A percentile compares a stretch with the other conserved stretches of the same genome.
These are phyloP conservation scores for Cladosporium sp. DNA, from an alignment of 2,329 filamentous ascomycete genomes.

Conservation along the genomic window DNA sequence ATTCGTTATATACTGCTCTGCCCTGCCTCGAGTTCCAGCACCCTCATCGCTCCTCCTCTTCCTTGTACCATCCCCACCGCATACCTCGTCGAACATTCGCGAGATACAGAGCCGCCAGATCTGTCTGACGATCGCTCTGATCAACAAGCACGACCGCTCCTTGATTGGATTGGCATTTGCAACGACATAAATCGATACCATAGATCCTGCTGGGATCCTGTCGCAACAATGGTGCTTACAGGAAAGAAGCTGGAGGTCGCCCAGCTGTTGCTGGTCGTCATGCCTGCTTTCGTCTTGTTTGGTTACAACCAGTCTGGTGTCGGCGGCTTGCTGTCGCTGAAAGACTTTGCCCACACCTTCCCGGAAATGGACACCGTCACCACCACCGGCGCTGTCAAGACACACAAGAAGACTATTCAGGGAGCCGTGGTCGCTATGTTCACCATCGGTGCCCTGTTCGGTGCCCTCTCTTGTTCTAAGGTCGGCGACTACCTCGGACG, in stretches of 20 bases:
- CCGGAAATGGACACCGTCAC: slow-evolving; percentile 47
- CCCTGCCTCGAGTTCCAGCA: neutral
- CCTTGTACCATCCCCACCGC: neutral
- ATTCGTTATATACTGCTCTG: slow-evolving; percentile 8
- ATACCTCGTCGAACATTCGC: neutral
- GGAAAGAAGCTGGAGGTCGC: slow-evolving; percentile 21
- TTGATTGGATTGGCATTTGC: slow-evolving; percentile 6
- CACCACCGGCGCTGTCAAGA: slow-evolving; percentile 37
- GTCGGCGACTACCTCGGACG: slow-evolving; percentile 15
- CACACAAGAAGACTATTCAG: slow-evolving; percentile 43
- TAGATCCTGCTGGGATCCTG: neutral
- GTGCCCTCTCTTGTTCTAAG: slow-evolving; percentile 43
- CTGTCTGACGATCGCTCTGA: neutral
- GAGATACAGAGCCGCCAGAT: neutral
- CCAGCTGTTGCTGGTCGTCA: slow-evolving; percentile 35
- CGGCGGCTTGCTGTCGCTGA: slow-evolving; percentile 44
- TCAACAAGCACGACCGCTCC: neutral
- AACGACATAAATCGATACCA: neutral
- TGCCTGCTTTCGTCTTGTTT: slow-evolving; percentile 45
- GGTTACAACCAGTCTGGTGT: slow-evolving; percentile 52
- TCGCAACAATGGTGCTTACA: slow-evolving; percentile 16
- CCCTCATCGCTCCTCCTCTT: neutral
- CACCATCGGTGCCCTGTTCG: slow-evolving; percentile 45
- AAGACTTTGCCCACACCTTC: slow-evolving; percentile 42
- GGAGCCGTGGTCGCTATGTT: slow-evolving; percentile 43